Evolutionary conservation across 1,284 basidiomycete species (phyloP).

Genomic region (Schizophyllum amplum): DNA sequence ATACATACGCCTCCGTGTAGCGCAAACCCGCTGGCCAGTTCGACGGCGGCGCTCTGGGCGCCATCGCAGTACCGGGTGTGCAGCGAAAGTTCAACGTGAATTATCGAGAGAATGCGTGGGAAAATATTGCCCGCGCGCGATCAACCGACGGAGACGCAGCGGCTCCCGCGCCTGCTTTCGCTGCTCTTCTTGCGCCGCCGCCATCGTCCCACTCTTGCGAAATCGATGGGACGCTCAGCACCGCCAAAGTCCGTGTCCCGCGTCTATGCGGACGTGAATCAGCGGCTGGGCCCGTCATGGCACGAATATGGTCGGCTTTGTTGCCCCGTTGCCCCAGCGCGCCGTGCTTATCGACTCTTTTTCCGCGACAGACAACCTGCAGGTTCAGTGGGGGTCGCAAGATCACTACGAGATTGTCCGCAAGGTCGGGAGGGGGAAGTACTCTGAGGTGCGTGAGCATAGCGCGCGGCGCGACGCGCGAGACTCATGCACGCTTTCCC

Average conservation of each 20-base stretch:
- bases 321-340: slow-evolving; percentile 13
- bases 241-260: slow-evolving; percentile 57
- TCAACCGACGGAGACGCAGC: no score
- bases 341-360: slow-evolving; percentile 14
- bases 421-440: slow-evolving; percentile 95
- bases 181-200: no score
- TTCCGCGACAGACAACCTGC: slow-evolving; percentile 64
- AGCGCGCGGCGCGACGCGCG: no score
- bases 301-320: slow-evolving; percentile 64
- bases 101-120: no score
- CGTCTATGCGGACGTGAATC: slow-evolving; percentile 70
- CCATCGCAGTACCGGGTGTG: neutral
- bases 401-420: slow-evolving; percentile 98
- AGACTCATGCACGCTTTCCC: slow-evolving; percentile 9
- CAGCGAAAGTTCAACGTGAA: neutral
- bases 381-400: slow-evolving; percentile 92
- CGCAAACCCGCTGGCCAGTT: slow-evolving; percentile 45
- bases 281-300: slow-evolving; percentile 66
- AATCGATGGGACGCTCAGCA: no score
- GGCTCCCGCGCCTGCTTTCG: no score
- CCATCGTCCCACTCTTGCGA: no score
- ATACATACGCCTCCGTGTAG: slow-evolving; percentile 37
- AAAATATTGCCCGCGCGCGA: no score
- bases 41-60: slow-evolving; percentile 21
- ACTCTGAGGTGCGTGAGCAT: slow-evolving; percentile 71